Conservation (phyloP, 2,329 filamentous ascomycete genomes). For the Chaetomiaceae sp. region DNA sequence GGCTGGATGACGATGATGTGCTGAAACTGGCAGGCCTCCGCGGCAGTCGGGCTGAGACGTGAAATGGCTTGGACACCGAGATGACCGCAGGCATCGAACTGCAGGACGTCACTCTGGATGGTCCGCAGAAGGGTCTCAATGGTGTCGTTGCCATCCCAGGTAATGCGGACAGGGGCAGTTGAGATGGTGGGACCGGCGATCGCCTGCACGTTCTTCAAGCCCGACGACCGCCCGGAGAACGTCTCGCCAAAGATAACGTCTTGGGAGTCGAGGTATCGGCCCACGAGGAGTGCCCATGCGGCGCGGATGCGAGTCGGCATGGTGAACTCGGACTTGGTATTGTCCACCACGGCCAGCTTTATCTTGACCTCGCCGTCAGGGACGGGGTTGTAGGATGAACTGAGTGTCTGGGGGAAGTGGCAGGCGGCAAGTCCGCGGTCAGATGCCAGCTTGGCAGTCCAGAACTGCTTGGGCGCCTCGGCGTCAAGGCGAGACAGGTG, state of each 20-base stretch:
- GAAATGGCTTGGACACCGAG: slow-evolving; percentile 11
- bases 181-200: slow-evolving; percentile 13
- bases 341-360: not conserved
- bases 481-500: not conserved
- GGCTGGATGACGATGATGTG: slow-evolving; percentile 15
- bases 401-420: slow-evolving; percentile 9
- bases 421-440: slow-evolving; percentile 5
- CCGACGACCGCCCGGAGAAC: not conserved
- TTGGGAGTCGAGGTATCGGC: slow-evolving; percentile 8
- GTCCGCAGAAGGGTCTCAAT: not conserved
- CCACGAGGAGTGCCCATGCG: slow-evolving; percentile 11
- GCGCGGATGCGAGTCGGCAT: slow-evolving; percentile 13
- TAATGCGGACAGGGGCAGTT: slow-evolving; percentile 9
- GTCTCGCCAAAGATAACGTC: slow-evolving; percentile 16
- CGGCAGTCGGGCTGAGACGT: slow-evolving; percentile 1
- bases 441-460: not conserved
- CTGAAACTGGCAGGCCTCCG: slow-evolving; percentile 15
- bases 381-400: slow-evolving; percentile 2
- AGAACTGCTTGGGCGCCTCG: slow-evolving; percentile 2
- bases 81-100: slow-evolving; percentile 1
- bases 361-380: slow-evolving; percentile 5
- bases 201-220: not conserved
- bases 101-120: slow-evolving; percentile 1
- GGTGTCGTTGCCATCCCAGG: slow-evolving; percentile 1
- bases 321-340: slow-evolving; percentile 8